phyloP scores from a whole-genome alignment of 495 filamentous ascomycete genomes.

The Tuber microsphaerosporum region DNA sequence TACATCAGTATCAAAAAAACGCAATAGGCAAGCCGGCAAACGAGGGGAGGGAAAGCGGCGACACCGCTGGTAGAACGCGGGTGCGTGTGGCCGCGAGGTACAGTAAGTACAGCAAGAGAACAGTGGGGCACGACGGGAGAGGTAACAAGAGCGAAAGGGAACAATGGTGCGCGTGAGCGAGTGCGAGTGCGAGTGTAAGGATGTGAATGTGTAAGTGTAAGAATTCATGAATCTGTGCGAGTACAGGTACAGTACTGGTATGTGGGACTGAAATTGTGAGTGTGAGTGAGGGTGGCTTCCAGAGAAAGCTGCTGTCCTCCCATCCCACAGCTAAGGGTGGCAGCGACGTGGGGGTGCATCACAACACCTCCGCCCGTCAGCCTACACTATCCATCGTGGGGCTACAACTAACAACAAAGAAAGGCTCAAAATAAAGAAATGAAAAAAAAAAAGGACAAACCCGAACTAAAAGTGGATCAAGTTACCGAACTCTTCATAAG shows the following conservation, averaged over 20 bases:
- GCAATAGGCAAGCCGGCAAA: not conserved
- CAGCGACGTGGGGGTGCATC: constrained; percentile 19
- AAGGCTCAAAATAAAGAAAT: not conserved
- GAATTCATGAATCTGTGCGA: not conserved
- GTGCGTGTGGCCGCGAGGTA: constrained; percentile 23
- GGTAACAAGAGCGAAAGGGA: not conserved
- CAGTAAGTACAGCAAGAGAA: not conserved
- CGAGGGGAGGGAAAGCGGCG: constrained; percentile 9
- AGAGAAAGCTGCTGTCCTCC: constrained; percentile 2
- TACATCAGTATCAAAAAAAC: constrained; percentile 1
- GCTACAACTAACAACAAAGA: not conserved
- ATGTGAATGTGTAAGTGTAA: not conserved
- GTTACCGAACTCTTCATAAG: not conserved
- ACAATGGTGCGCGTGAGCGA: not conserved
- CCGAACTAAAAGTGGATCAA: not conserved
- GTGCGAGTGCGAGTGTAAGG: not conserved
- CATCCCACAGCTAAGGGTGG: constrained; percentile 31
- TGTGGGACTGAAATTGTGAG: constrained; percentile 4
- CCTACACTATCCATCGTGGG: not conserved
- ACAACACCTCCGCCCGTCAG: constrained; percentile 1
- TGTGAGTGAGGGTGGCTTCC: constrained; percentile 18
- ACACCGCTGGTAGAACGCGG: constrained; percentile 3
- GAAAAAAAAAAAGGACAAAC: not conserved
- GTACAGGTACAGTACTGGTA: not conserved
- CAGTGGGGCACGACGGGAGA: not conserved